phyloP scores from a whole-genome alignment of 331 rosid species.

The Erythrophleum ivorense region DNA sequence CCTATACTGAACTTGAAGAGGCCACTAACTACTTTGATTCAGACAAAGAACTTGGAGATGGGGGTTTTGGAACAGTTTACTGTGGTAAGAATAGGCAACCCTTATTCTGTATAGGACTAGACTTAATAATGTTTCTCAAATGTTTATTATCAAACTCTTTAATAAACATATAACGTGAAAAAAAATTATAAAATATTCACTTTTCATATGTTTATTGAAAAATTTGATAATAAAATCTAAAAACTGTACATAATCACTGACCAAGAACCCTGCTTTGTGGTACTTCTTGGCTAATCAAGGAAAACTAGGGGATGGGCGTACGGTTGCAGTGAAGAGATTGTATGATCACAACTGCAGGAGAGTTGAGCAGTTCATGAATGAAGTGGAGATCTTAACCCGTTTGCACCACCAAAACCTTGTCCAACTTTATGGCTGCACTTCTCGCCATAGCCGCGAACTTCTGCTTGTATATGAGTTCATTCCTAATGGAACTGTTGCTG shows the following conservation, averaged over 20 bases:
- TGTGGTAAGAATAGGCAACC: constrained; percentile 55
- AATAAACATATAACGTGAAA: not conserved
- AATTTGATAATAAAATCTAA: not conserved
- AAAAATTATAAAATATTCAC: not conserved
- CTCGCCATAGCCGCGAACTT: constrained; percentile 79
- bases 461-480: constrained; percentile 82
- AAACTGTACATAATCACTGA: constrained; percentile 15
- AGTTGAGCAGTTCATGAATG: constrained; percentile 86
- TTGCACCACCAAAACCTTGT: constrained; percentile 78
- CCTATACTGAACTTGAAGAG: constrained; percentile 72
- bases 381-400: constrained; percentile 59
- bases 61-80: constrained; percentile 91
- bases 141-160: not conserved
- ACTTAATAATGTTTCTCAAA: not conserved
- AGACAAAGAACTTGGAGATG: constrained; percentile 82
- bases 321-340: constrained; percentile 83
- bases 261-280: constrained; percentile 1
- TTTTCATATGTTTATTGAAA: not conserved
- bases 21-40: constrained; percentile 79
- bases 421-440: constrained; percentile 80
- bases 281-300: constrained; percentile 52
- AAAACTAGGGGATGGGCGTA: constrained; percentile 71
- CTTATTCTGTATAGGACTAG: not conserved
- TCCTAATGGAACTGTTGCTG: constrained; percentile 88
- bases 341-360: constrained; percentile 79